Conservation (phyloP, 352 stramenopile species). For the Phytophthora ramorum region DNA sequence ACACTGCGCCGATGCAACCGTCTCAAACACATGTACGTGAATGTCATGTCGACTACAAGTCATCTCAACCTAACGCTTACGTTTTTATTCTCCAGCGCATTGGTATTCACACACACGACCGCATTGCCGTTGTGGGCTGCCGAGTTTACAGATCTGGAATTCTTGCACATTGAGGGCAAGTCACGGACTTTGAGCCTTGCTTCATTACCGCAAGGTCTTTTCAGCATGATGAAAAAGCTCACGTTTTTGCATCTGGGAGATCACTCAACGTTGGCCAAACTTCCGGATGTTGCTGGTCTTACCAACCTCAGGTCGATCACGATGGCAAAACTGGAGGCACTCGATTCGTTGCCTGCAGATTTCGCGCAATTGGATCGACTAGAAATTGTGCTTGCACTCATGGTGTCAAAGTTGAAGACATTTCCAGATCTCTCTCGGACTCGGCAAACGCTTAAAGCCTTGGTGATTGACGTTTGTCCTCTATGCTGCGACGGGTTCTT, state of each 20-base stretch:
- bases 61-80: neutral
- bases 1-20: conserved; percentile 31
- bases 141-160: conserved; percentile 41
- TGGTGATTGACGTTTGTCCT: conserved; percentile 23
- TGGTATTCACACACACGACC: conserved; percentile 39
- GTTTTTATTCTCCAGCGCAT: conserved; percentile 17
- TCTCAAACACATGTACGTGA: conserved; percentile 46
- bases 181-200: conserved; percentile 17
- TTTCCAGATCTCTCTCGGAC: conserved; percentile 35
- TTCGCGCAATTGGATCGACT: conserved; percentile 31
- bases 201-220: conserved; percentile 29
- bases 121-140: conserved; percentile 38
- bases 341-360: conserved; percentile 23
- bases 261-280: conserved; percentile 17
- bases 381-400: conserved; percentile 31
- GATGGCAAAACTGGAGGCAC: conserved; percentile 20
- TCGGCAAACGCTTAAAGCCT: conserved; percentile 5
- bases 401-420: conserved; percentile 14
- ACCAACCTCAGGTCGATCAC: conserved; percentile 38
- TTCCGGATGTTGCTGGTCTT: conserved; percentile 35
- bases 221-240: conserved; percentile 38
- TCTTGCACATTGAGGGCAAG: conserved; percentile 49
- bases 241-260: conserved; percentile 42
- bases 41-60: neutral
- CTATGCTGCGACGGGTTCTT: conserved; percentile 47